These are phyloP conservation scores for Geotrichum macrosporum DNA, from an alignment of 1,139 yeast genomes.

Conservation along the genomic window DNA sequence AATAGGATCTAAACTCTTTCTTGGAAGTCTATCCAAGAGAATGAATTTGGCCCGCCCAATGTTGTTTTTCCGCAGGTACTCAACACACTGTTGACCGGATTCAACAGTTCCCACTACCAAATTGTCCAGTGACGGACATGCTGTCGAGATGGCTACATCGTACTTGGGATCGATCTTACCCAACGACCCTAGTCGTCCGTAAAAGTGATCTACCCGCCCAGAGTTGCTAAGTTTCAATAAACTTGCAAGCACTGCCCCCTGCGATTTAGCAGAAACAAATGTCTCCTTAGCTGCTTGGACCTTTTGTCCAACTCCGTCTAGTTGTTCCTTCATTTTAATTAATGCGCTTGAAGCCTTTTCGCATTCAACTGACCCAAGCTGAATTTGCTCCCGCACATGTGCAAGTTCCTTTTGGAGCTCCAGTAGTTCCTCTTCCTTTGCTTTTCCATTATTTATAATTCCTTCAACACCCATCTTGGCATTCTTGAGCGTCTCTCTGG, in stretches of 20 bases:
- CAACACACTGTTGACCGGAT: constrained; percentile 88
- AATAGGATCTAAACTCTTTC: constrained; percentile 56
- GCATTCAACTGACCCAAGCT: constrained; percentile 57
- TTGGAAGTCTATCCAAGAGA: constrained; percentile 67
- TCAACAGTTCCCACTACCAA: constrained; percentile 94
- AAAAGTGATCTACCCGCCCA: constrained; percentile 81
- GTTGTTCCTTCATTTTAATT: constrained; percentile 49
- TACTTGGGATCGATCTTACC: constrained; percentile 84
- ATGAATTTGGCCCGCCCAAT: constrained; percentile 90
- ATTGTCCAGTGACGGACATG: constrained; percentile 86
- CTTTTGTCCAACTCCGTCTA: constrained; percentile 56
- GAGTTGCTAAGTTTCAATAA: constrained; percentile 65
- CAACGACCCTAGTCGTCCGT: constrained; percentile 86
- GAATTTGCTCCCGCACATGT: constrained; percentile 51
- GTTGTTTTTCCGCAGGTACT: constrained; percentile 74
- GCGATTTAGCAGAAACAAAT: constrained; percentile 56
- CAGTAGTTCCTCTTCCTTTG: constrained; percentile 46
- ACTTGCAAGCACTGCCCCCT: constrained; percentile 68
- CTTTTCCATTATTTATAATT: constrained; percentile 51
- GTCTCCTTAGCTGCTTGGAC: constrained; percentile 62
- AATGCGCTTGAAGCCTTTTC: constrained; percentile 47
- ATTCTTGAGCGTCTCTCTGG: constrained; percentile 46
- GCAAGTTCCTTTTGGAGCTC: constrained; percentile 45
- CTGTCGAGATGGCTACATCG: constrained; percentile 93
- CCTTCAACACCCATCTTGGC: constrained; percentile 47